A percentile compares a stretch with the other conserved stretches of the same genome.
phyloP scores from a whole-genome alignment of 257 asterid genomes.

The Solanum habrochaites region DNA sequence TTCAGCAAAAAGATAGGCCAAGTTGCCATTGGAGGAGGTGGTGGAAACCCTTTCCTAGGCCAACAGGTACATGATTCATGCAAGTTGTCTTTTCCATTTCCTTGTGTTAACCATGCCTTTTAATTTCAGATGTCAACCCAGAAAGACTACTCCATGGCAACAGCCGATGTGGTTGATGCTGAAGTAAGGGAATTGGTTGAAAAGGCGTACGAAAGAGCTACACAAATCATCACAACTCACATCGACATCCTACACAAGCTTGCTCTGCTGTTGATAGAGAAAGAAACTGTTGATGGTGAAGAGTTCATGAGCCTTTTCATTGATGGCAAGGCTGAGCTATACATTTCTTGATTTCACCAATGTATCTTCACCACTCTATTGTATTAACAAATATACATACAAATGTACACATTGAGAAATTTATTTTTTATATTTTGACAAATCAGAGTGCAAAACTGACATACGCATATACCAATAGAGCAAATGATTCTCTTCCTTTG shows the following conservation, averaged over 20 bases:
- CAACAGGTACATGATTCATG: slow-evolving; percentile 44
- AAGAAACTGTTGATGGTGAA: slow-evolving; percentile 94
- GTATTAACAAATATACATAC: slow-evolving; percentile 3
- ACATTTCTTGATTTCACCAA: slow-evolving; percentile 27
- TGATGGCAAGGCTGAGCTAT: slow-evolving; percentile 87
- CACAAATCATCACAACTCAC: slow-evolving; percentile 46
- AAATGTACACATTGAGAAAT: slow-evolving; percentile 16
- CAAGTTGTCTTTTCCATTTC: not conserved
- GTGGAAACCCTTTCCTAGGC: slow-evolving; percentile 93
- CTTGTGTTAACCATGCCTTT: not conserved
- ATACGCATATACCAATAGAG: slow-evolving; percentile 6
- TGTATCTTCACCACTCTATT: not conserved
- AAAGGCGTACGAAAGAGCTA: slow-evolving; percentile 68
- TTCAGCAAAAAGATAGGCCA: slow-evolving; percentile 97
- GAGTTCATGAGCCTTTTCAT: slow-evolving; percentile 98
- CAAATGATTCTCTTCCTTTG: slow-evolving; percentile 13
- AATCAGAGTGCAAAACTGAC: slow-evolving; percentile 4
- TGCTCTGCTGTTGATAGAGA: slow-evolving; percentile 75
- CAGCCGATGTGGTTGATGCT: slow-evolving; percentile 86
- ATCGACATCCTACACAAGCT: slow-evolving; percentile 87
- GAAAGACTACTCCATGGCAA: slow-evolving; percentile 98
- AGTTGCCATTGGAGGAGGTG: slow-evolving; percentile 84
- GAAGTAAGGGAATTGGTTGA: slow-evolving; percentile 87
- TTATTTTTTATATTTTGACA: slow-evolving; percentile 14
- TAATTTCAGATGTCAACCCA: slow-evolving; percentile 27